These are phyloP conservation scores for Lobosporangium transversale DNA, from an alignment of 192 early-diverging fungal genomes.

Conservation along the genomic window DNA sequence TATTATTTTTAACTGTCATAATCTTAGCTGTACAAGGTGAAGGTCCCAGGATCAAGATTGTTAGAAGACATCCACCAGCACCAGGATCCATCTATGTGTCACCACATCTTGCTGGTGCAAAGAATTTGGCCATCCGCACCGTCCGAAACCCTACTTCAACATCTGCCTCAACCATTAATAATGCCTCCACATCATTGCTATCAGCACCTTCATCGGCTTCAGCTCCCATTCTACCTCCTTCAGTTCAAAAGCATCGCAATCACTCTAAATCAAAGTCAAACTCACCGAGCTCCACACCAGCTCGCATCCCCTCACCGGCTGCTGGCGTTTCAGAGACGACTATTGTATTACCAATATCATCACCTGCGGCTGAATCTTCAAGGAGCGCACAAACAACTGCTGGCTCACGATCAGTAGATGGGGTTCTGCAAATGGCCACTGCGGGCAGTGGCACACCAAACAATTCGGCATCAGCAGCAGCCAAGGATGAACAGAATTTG, in stretches of 20 bases:
- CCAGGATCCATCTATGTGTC: conserved; percentile 10
- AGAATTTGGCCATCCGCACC: conserved; percentile 40
- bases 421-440: not conserved
- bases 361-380: not conserved
- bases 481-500: not conserved
- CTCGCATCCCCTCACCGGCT: conserved; percentile 11
- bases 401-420: conserved; percentile 13
- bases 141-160: not conserved
- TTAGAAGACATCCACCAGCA: conserved; percentile 1
- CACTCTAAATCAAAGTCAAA: conserved; percentile 30
- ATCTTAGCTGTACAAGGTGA: conserved; percentile 6
- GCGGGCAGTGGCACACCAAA: not conserved
- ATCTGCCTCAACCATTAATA: not conserved
- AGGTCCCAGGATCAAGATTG: conserved; percentile 21
- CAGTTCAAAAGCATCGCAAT: conserved; percentile 12
- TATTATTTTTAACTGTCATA: no score
- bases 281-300: conserved; percentile 15
- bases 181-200: not conserved
- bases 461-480: not conserved
- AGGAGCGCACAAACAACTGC: not conserved
- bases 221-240: not conserved
- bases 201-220: not conserved
- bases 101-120: conserved; percentile 28
- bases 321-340: not conserved
- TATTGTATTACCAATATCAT: not conserved